Evolutionary conservation across 176 grass and related monocot genomes (phyloP).

Genomic region (Tillandsia leiboldiana): DNA sequence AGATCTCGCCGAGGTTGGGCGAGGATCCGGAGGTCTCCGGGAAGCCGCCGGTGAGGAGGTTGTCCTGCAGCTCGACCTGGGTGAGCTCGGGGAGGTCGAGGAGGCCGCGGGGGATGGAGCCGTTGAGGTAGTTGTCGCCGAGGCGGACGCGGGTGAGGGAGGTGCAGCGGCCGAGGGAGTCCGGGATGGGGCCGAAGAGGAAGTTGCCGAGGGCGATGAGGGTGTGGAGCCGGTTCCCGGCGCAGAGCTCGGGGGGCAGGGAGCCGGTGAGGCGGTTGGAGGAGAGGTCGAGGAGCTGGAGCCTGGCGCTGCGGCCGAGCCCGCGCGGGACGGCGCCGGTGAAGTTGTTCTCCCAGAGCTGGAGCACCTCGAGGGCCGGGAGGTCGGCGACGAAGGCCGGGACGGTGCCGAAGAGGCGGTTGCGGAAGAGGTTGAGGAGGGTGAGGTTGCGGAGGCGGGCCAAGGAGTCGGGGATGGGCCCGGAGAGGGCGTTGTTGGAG

Average conservation of each 20-base stretch:
- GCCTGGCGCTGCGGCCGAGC: conserved; percentile 52
- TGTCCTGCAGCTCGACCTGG: conserved; percentile 93
- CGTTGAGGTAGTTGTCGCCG: conserved; percentile 89
- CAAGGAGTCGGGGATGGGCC: conserved; percentile 55
- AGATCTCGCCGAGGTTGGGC: conserved; percentile 51
- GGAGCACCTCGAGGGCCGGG: conserved; percentile 69
- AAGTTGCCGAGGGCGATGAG: conserved; percentile 80
- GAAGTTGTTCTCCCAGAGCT: conserved; percentile 99
- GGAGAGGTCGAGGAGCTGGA: conserved; percentile 84
- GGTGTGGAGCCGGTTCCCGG: conserved; percentile 62
- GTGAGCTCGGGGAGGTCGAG: conserved; percentile 64
- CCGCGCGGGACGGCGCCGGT: conserved; percentile 61
- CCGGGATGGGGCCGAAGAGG: conserved; percentile 74
- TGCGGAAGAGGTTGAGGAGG: conserved; percentile 82
- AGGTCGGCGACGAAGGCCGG: conserved; percentile 78
- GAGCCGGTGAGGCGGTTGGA: conserved; percentile 84
- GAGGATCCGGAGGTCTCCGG: conserved; percentile 31
- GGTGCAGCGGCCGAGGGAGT: conserved; percentile 54
- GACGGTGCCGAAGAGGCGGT: conserved; percentile 61
- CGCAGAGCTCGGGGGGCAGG: conserved; percentile 64
- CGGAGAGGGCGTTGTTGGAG: conserved; percentile 76
- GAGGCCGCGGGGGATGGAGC: conserved; percentile 65
- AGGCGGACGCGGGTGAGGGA: conserved; percentile 67
- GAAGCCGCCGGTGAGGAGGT: conserved; percentile 67
- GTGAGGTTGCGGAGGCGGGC: conserved; percentile 68